phyloP scores from a whole-genome alignment of 768 basidiomycete species.

The Termitomyces sp. region DNA sequence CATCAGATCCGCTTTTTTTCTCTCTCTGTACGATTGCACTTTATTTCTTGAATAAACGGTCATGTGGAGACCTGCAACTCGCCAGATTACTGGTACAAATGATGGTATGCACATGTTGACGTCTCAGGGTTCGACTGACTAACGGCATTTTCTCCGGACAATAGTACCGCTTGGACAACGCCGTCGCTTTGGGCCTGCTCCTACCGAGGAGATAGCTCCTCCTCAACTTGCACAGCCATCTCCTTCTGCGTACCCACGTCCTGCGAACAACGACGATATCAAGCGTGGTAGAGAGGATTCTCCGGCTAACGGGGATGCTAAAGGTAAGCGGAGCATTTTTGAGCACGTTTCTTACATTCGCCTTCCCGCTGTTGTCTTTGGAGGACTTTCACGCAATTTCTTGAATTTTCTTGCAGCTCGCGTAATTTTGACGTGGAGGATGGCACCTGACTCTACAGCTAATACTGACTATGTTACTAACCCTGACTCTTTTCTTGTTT shows the following conservation, averaged over 20 bases:
- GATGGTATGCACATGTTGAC: conserved; percentile 56
- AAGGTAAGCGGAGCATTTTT: conserved; percentile 59
- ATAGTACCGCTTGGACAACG: conserved; percentile 79
- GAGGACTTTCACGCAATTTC: conserved; percentile 17
- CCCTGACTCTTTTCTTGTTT: conserved; percentile 39
- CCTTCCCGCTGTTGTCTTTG: conserved; percentile 13
- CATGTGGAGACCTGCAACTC: conserved; percentile 90
- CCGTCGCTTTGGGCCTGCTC: conserved; percentile 88
- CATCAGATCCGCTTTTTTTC: conserved; percentile 19
- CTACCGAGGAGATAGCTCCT: conserved; percentile 73
- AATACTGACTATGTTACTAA: conserved; percentile 56
- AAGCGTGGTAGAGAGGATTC: conserved; percentile 69
- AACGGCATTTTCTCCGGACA: conserved; percentile 12
- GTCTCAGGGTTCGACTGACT: conserved; percentile 9
- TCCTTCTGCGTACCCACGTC: conserved; percentile 79
- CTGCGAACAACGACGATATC: conserved; percentile 45
- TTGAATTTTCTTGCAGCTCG: conserved; percentile 16
- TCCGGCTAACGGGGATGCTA: conserved; percentile 51
- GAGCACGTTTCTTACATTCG: conserved; percentile 4
- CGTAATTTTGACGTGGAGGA: conserved; percentile 19
- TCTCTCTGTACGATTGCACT: conserved; percentile 14
- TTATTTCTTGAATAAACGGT: conserved; percentile 33
- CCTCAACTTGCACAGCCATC: conserved; percentile 87
- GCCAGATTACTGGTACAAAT: conserved; percentile 89
- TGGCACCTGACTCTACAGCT: conserved; percentile 29